phyloP scores from a whole-genome alignment of 108 stramenopile genomes.

The Pseudonitzschia pungens region DNA sequence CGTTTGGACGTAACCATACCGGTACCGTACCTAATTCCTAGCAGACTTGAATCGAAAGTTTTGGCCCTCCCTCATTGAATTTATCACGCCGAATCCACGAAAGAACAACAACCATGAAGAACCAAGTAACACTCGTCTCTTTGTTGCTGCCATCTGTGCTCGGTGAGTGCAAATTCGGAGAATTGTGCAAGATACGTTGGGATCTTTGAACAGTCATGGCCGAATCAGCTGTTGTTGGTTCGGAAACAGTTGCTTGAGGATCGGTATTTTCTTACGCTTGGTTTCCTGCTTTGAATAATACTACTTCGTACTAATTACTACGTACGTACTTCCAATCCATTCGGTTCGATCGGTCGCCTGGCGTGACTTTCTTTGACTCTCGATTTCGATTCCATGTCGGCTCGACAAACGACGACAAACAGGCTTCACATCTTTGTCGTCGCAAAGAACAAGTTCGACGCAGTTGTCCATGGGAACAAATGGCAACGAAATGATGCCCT shows the following conservation, averaged over 20 bases:
- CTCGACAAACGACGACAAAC: background rate
- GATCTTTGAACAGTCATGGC: too few relatives aligned
- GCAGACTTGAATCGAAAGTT: background rate
- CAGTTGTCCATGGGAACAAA: conserved; percentile 22
- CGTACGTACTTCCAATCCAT: background rate
- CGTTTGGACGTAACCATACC: background rate
- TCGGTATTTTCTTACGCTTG: too few relatives aligned
- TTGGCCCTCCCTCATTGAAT: background rate
- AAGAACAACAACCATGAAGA: conserved; percentile 3
- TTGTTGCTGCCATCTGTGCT: background rate
- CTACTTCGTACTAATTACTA: too few relatives aligned
- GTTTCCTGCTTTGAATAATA: too few relatives aligned
- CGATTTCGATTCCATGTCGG: background rate
- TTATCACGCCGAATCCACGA: background rate
- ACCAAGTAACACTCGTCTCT: background rate
- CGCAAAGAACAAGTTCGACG: conserved; percentile 2
- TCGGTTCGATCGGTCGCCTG: background rate
- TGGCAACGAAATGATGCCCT: conserved; percentile 37
- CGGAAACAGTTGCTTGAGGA: background rate
- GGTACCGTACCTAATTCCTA: background rate
- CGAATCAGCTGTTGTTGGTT: background rate
- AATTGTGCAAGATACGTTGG: background rate
- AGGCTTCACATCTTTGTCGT: background rate
- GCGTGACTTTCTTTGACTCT: too few relatives aligned
- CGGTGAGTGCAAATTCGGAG: background rate